These are phyloP conservation scores for Boletus albobrunnescens DNA, from an alignment of 1,284 basidiomycete species.

Conservation along the genomic window DNA sequence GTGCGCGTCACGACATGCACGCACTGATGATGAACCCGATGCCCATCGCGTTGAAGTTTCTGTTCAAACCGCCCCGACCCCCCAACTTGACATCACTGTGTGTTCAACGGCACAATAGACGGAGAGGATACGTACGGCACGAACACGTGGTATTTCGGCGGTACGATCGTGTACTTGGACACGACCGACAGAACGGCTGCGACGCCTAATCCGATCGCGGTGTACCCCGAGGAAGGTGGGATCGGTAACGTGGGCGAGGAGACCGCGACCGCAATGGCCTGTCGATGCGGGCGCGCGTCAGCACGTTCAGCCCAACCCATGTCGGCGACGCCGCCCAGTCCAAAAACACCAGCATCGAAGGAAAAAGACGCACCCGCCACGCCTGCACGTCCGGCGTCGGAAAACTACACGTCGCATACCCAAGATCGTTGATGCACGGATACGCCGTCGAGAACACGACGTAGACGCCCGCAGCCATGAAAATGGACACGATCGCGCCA, in stretches of 20 bases:
- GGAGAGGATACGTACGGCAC: conserved; percentile 12
- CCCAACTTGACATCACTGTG: too few species aligned
- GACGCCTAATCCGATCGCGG: conserved; percentile 12
- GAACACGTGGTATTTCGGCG: conserved; percentile 13
- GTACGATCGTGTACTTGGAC: conserved; percentile 13
- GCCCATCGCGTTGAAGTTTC: conserved; percentile 14
- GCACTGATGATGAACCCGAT: conserved; percentile 14
- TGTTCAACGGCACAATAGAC: too few species aligned
- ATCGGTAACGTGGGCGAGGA: conserved; percentile 15
- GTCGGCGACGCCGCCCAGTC: too few species aligned
- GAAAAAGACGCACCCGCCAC: conserved; percentile 29
- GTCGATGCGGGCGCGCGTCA: background rate
- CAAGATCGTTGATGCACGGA: conserved; percentile 56
- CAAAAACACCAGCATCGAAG: too few species aligned
- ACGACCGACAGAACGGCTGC: conserved; percentile 11
- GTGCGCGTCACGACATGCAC: too few species aligned
- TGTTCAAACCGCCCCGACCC: background rate
- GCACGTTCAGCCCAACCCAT: too few species aligned
- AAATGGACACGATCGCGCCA: conserved; percentile 20
- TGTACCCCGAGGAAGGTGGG: conserved; percentile 12
- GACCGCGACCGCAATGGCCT: conserved; percentile 5
- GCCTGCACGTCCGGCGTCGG: conserved; percentile 25
- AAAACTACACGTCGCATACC: conserved; percentile 19
- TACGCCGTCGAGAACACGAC: conserved; percentile 54
- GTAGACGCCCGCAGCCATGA: conserved; percentile 18